phyloP scores from a whole-genome alignment of 75 land plant genomes.

The Sequoia sempervirens region DNA sequence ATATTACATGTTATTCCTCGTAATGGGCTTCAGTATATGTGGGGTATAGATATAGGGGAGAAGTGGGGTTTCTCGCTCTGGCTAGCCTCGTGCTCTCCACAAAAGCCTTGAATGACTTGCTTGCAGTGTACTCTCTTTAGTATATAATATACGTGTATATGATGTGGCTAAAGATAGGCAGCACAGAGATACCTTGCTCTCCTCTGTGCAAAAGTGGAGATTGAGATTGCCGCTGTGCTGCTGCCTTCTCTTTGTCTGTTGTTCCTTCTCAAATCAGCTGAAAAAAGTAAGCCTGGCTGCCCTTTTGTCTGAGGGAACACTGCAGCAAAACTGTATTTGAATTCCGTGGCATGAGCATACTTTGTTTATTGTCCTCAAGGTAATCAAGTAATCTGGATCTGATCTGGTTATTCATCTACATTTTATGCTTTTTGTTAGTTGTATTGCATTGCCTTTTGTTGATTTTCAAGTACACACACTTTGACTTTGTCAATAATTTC shows the following conservation, averaged over 20 bases:
- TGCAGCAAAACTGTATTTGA: background rate
- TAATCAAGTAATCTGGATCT: slow-evolving; percentile 7
- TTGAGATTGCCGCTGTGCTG: background rate
- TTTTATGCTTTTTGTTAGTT: background rate
- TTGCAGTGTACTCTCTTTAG: background rate
- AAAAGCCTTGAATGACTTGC: slow-evolving; percentile 1
- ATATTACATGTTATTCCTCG: background rate
- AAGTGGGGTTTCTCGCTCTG: background rate
- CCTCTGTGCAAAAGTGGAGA: slow-evolving; percentile 7
- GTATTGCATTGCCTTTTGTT: background rate
- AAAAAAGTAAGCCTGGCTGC: background rate
- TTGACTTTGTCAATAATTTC: background rate
- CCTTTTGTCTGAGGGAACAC: background rate
- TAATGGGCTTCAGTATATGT: slow-evolving; percentile 1
- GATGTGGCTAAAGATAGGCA: slow-evolving; percentile 3
- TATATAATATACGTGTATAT: background rate
- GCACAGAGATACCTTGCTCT: slow-evolving; percentile 9
- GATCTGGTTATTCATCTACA: background rate
- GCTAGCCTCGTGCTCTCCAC: slow-evolving; percentile 5
- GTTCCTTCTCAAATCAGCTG: background rate
- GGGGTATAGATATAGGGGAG: background rate
- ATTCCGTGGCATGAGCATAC: background rate
- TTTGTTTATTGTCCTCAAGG: slow-evolving; percentile 3
- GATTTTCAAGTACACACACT: background rate
- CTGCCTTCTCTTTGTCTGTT: slow-evolving; percentile 1